Evolutionary conservation across 1,284 basidiomycete species (phyloP), one percentile per base, ranked within the genome.

Genomic region (Moesziomyces aphidis): DNA sequence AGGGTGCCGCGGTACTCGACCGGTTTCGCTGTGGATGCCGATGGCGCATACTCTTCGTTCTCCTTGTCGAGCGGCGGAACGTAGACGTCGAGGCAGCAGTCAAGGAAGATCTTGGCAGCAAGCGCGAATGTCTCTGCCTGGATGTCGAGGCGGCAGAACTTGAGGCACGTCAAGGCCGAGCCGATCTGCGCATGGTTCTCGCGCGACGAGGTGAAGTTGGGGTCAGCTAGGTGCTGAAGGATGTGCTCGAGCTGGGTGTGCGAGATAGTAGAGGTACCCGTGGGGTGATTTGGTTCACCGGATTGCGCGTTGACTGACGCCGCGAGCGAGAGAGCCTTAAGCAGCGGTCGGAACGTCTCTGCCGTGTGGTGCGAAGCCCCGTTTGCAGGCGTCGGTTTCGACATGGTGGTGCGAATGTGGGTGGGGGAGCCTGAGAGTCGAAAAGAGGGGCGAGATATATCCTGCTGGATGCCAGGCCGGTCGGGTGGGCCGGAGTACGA

Each of bases 121-220:
- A 78, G 61, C 3, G 75, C 66, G 15, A 84, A 75, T 13, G 78
- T 78, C 15, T 63, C 64, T 1, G 82, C 68, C 21, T 72, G 63
- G 21, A 69, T 66, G 50, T 84, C 83, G 15, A 78, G 50, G 11
- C 79, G 69, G 22, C 75, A 75, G 19, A 83, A 58, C 52, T 82
- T 78, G 59, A 84, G 68, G 24, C 76, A 79, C 4, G 81, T 82
- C 8, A 84, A 54, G 4, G 77, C 77, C 2, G 81, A 66, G 1
- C 82, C 82, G 34, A 84, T 79, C 64, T 80, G 78, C 0, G 83
- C 82, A 45, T 79, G 74, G 63, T 83, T 70, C 24, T 73, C 73
- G 5, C 70, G 64, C 5, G 79, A 68, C 9, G 73, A 64, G 47
- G 83, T 83, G 58, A 84, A 84, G 34, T 69, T 75, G 46, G 73